Percentiles rank a stretch among this genome's conserved stretches.
phyloP scores from a whole-genome alignment of 345 rosid species.

The Durio zibethinus region DNA sequence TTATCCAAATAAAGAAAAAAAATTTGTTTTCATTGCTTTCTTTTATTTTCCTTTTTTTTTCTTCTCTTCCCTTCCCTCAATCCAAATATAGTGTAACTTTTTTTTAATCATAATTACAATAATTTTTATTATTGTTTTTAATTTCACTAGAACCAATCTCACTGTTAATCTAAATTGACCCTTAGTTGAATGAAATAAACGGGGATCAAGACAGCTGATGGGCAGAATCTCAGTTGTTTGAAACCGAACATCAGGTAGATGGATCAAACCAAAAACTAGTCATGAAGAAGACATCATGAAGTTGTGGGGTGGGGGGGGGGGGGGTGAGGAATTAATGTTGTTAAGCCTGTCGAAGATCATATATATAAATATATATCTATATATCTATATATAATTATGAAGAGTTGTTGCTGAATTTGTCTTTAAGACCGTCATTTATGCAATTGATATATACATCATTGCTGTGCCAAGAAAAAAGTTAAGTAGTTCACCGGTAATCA shows the following conservation, averaged over 20 bases:
- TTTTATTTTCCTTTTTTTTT: too few species aligned
- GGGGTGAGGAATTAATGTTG: neutral
- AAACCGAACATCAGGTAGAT: neutral
- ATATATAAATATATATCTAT: too few species aligned
- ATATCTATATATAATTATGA: too few species aligned
- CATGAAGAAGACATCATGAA: neutral
- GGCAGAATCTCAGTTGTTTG: neutral
- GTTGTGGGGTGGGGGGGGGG: neutral
- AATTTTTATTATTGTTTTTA: too few species aligned
- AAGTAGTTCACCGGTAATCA: conserved; percentile 2
- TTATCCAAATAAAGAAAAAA: too few species aligned
- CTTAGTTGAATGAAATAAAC: neutral
- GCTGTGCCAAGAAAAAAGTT: neutral
- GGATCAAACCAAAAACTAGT: neutral
- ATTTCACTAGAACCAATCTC: too few species aligned
- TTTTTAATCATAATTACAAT: too few species aligned
- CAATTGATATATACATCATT: neutral
- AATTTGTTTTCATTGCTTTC: too few species aligned
- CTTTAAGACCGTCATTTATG: neutral
- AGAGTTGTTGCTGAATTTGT: neutral
- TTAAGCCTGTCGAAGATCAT: neutral
- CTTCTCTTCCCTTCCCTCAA: too few species aligned
- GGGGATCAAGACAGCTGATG: neutral
- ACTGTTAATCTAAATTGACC: too few species aligned
- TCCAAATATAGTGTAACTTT: too few species aligned